Conservation (phyloP, 2,329 filamentous ascomycete species). For the Fusarium sp. region DNA sequence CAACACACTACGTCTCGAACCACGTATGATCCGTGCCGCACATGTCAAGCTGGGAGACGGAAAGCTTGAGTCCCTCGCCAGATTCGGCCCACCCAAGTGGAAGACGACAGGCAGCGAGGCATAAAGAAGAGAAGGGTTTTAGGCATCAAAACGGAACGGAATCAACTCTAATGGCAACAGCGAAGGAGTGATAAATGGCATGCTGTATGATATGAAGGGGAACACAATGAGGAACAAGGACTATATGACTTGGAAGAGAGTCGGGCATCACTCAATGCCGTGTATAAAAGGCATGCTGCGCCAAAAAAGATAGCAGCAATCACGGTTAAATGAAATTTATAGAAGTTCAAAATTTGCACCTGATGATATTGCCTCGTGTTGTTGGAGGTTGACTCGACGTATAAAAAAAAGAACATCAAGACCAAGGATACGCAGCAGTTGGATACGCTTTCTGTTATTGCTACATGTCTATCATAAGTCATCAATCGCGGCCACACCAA, state of each 20-base stretch:
- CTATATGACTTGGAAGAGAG: constrained; percentile 4
- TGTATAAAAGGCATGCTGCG: constrained; percentile 44
- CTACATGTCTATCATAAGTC: constrained; percentile 45
- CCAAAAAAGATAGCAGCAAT: constrained; percentile 28
- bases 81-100: constrained; percentile 64
- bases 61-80: constrained; percentile 62
- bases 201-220: constrained; percentile 39
- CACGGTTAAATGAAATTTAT: constrained; percentile 44
- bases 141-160: not conserved
- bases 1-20: constrained; percentile 83
- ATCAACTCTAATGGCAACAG: constrained; percentile 1
- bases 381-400: not conserved
- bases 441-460: constrained; percentile 29
- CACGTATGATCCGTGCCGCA: constrained; percentile 86
- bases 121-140: constrained; percentile 24
- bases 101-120: constrained; percentile 50
- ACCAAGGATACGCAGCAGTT: constrained; percentile 1
- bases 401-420: not conserved
- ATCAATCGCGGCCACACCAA: constrained; percentile 39
- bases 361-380: not conserved
- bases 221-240: not conserved
- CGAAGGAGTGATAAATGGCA: not conserved
- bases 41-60: constrained; percentile 85
- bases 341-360: constrained; percentile 37
- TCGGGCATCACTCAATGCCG: constrained; percentile 40